These are phyloP conservation scores for Verbascum thapsus DNA, from an alignment of 257 asterid genomes.

Conservation along the genomic window DNA sequence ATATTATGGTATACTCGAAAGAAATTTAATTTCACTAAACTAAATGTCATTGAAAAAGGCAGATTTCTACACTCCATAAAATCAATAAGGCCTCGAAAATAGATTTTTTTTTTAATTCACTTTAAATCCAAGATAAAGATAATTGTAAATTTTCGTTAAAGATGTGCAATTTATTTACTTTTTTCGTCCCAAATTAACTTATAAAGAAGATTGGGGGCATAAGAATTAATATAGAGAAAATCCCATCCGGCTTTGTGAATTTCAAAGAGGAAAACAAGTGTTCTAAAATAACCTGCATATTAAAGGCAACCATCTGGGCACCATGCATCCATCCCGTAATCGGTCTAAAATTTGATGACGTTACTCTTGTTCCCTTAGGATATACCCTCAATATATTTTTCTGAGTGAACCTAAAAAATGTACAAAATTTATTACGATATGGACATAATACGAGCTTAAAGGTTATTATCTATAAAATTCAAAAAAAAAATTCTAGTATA, in stretches of 20 bases:
- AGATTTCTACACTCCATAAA: too few relatives aligned
- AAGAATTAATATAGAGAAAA: neutral
- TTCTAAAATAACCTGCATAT: conserved; percentile 79
- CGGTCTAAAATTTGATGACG: conserved; percentile 83
- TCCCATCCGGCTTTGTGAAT: too few relatives aligned
- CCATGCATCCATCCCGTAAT: conserved; percentile 87
- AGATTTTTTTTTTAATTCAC: too few relatives aligned
- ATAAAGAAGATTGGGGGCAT: too few relatives aligned
- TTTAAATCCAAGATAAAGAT: too few relatives aligned
- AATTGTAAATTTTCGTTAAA: too few relatives aligned
- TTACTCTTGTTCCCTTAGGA: conserved; percentile 88
- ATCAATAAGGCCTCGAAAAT: too few relatives aligned
- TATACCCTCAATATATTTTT: conserved; percentile 71
- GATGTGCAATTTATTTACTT: too few relatives aligned
- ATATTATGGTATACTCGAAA: neutral
- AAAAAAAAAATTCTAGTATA: conserved; percentile 26
- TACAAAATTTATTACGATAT: too few relatives aligned
- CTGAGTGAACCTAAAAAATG: conserved; percentile 67
- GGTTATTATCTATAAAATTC: neutral
- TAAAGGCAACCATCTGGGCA: conserved; percentile 97
- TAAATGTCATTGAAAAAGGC: too few relatives aligned
- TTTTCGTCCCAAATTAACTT: too few relatives aligned
- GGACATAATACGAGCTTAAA: neutral
- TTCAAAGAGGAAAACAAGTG: neutral
- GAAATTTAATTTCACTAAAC: too few relatives aligned